Percentiles rank a stretch among this genome's conserved stretches.
These are phyloP conservation scores for Pestalotiopsis sp. DNA, from an alignment of 2,329 filamentous ascomycete species.

Conservation along the genomic window DNA sequence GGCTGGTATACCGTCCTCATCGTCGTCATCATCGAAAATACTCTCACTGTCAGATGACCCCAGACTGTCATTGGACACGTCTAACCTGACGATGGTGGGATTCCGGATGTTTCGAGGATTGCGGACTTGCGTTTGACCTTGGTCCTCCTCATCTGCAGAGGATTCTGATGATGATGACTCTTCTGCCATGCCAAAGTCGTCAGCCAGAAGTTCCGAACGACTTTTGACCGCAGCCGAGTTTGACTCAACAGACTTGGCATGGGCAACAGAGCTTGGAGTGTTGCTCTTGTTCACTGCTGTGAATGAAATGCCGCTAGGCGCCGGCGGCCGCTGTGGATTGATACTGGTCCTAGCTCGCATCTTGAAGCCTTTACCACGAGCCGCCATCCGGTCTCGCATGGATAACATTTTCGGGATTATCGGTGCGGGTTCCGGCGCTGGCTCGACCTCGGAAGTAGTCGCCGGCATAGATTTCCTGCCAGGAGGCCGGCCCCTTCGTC, in stretches of 20 bases:
- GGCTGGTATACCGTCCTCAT: conserved; percentile 15
- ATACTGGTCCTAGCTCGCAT: conserved; percentile 35
- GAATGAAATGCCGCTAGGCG: conserved; percentile 24
- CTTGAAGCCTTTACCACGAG: conserved; percentile 55
- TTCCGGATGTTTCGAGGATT: not conserved
- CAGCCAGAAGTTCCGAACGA: not conserved
- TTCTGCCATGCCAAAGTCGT: not conserved
- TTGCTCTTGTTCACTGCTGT: not conserved
- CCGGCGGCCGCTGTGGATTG: not conserved
- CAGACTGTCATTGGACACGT: conserved; percentile 17
- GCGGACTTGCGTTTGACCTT: not conserved
- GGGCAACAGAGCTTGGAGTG: not conserved
- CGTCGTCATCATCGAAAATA: conserved; percentile 16
- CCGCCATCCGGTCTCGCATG: conserved; percentile 58
- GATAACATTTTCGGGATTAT: conserved; percentile 44
- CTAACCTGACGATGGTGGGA: conserved; percentile 35
- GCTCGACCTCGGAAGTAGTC: not conserved
- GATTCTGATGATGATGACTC: not conserved
- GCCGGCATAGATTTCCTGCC: conserved; percentile 12
- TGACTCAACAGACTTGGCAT: no score
- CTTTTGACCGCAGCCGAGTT: not conserved
- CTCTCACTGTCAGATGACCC: conserved; percentile 13
- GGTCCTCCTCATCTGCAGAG: not conserved
- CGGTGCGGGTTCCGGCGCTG: not conserved
- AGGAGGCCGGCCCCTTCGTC: conserved; percentile 37